Base-by-base conservation (phyloP, 495 filamentous ascomycete species). In the Podospora pseudocomata region DNA sequence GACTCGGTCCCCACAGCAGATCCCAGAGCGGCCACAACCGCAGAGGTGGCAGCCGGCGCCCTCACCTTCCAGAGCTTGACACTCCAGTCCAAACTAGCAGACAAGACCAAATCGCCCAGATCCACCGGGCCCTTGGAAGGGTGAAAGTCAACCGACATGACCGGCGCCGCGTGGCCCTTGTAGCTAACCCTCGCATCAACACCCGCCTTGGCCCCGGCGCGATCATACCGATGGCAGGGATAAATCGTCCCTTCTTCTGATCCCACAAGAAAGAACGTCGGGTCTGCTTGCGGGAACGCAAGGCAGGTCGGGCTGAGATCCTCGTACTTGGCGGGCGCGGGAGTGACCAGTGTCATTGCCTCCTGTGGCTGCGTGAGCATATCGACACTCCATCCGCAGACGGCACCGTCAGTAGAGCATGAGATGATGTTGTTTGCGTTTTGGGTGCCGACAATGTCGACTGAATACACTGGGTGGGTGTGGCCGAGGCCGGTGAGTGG, bases 341-440 rank as follows among this genome's bases (percentile, higher is more conserved):
- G 96, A 1, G 91, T 89, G 26, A 85, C 87, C 23, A 99, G 86
- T 65, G 94, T 91, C 49, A 99, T 86, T 56, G 90, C 89, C 80
- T 99, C 96, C 79, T 97, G 93, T 0, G 96, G 96, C 73, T 96
- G 90, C 1, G 92, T 90, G 44, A 99, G 89, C 93, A 98, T 98
- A 80, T 98, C 96, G 13, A 97, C 89, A 19, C 90, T 91, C 96
- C 96, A 99, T 59, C 92, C 90, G 79, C 96, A 98, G 68, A 98
- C 91, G 44, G 94, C 92, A 66, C 96, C 96, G 74, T 99, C 96
- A 0, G 96, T 99, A 3, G 93, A 97, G 75, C 90, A 91, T 20
- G 92, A 96, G 65, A 99, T 88, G 76, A 99, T 96, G 75, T 98
- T 98, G 79, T 97, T 95, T 62, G 96, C 96, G 78, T 99, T 98